Conservation (phyloP, 129 eudicot species). For the Cynara cardunculus region DNA sequence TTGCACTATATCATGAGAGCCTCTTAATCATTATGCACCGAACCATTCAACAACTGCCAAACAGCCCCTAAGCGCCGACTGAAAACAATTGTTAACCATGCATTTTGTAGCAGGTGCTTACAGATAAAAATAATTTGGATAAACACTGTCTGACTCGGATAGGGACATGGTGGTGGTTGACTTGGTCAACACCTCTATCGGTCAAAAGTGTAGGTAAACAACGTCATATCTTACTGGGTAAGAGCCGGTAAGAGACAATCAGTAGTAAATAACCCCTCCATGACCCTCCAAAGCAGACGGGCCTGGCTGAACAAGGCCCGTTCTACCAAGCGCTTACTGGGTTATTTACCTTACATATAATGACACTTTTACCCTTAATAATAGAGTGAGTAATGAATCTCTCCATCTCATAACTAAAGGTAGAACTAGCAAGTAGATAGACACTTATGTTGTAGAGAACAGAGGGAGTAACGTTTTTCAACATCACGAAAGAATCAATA, state of each 20-base stretch:
- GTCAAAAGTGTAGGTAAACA: background rate
- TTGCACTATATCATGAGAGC: too few species aligned
- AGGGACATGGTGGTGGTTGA: background rate
- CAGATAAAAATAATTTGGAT: background rate
- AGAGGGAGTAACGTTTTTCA: background rate
- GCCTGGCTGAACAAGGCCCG: too few species aligned
- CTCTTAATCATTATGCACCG: too few species aligned
- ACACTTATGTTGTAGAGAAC: background rate
- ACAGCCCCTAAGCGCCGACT: background rate
- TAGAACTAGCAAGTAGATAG: background rate
- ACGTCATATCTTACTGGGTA: background rate
- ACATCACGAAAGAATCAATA: background rate
- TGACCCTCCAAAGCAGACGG: too few species aligned
- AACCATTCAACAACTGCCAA: too few species aligned
- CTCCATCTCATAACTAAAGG: background rate
- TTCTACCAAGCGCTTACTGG: too few species aligned
- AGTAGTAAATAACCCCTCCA: too few species aligned
- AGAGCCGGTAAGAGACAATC: background rate
- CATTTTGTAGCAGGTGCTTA: background rate
- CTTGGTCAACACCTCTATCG: background rate
- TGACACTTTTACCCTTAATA: background rate
- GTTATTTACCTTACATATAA: background rate
- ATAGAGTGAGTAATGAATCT: background rate
- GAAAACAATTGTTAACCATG: background rate
- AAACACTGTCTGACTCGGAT: background rate